Conservation (phyloP, 1,139 yeast species). For the Kluyveromyces marxianus region DNA sequence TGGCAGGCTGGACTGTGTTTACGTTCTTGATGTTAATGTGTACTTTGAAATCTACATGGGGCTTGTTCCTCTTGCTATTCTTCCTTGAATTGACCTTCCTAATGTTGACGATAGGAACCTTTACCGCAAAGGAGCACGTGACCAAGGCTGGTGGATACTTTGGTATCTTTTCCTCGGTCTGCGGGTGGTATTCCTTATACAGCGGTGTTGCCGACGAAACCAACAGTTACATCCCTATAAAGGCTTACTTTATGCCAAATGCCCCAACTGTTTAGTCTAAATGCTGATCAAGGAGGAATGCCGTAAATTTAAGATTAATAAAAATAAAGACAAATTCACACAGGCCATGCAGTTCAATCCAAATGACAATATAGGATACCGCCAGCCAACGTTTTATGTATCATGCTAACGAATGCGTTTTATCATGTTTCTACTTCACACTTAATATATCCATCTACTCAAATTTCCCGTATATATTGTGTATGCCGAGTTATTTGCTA, state of each 20-base stretch:
- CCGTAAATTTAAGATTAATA: no score
- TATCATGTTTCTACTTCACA: no score
- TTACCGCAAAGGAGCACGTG: conserved; percentile 39
- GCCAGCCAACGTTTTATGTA: no score
- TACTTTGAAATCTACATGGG: conserved; percentile 59
- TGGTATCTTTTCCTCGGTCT: conserved; percentile 51
- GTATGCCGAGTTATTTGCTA: no score
- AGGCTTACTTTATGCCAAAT: conserved; percentile 50
- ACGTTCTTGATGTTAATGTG: conserved; percentile 50
- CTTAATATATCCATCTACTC: no score
- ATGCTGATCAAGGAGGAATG: neutral
- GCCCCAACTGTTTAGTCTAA: conserved; percentile 27
- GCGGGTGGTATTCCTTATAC: conserved; percentile 60
- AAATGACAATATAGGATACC: no score
- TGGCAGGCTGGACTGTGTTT: conserved; percentile 61
- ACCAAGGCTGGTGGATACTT: conserved; percentile 66
- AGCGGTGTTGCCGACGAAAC: conserved; percentile 60
- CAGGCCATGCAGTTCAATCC: no score
- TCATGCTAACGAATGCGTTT: no score
- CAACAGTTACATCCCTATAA: conserved; percentile 54
- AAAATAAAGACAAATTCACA: no score
- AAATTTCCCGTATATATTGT: no score
- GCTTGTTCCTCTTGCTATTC: conserved; percentile 48
- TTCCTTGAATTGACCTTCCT: conserved; percentile 49
- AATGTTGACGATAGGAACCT: conserved; percentile 49